Base-by-base conservation (phyloP, 2,329 filamentous ascomycete genomes). In the Blastomyces percursus region DNA sequence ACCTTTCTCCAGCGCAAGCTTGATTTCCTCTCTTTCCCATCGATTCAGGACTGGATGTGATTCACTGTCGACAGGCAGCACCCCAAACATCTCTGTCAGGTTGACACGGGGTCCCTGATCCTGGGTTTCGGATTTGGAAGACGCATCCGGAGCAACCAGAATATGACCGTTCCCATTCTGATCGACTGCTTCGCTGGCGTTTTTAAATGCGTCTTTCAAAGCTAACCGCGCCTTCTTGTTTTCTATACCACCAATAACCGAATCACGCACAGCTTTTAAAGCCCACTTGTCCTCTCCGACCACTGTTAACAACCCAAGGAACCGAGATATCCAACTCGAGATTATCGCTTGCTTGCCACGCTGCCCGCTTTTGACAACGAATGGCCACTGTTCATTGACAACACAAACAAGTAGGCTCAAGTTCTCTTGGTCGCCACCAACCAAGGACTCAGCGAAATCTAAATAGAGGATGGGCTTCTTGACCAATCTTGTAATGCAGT, bases 401-500 rank as follows among this genome's bases (percentile, higher is more conserved):
- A 86, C 83, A 67, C 90, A 81, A 12, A 86, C 78, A 3, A 96
- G 69, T 21, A 91, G 80, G 67, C 88, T 91, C 72, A 38, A 77
- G 67, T n/a, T 62, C 67, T 50, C 72, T 66, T 52, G 60, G 63
- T 40, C 67, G 3, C 70, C 73, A 38, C 71, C 68, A 21, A 72
- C 67, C 1, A 77, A 67, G 52, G 78, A 73, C 61, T 76, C 72
- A 64, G 75, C 67, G 1, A 82, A 67, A 50, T 84, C 80, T 64
- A 94, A 88, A 35, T 94, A 84, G 69, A 96, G 95, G 70, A 95
- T 87, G 0, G 91, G 89, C 30, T 87, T 87, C 62, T 82, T 86
- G 19, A 86, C 86, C 67, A 90, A 89, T 30, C 92, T 84, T 38
- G 84, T 85, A 60, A 90, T 80, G 73, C 90, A 95, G 65, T 95